Evolutionary conservation across 148 eudicot species (phyloP).

Genomic region (Silene uniflora): DNA sequence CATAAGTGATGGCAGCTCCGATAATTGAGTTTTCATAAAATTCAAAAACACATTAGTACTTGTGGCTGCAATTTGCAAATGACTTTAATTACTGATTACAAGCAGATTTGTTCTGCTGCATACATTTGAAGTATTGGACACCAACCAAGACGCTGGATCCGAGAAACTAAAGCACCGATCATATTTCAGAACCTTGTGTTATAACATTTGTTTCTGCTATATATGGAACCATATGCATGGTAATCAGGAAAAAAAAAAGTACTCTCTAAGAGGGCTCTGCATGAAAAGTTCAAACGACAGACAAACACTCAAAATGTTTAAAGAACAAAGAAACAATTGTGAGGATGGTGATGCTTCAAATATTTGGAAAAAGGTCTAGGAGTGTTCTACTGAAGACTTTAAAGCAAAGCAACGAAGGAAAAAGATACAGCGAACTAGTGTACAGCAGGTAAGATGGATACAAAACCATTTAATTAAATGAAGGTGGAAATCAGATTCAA

Average conservation of each 20-base stretch:
- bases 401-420: background rate
- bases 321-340: background rate
- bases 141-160: background rate
- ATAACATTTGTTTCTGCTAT: background rate
- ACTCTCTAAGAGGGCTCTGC: background rate
- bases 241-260: background rate
- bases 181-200: background rate
- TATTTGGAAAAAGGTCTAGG: background rate
- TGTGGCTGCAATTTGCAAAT: background rate
- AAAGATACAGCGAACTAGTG: background rate
- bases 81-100: background rate
- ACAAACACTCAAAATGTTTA: background rate
- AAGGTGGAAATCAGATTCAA: background rate
- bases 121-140: background rate
- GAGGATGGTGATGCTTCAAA: background rate
- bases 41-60: background rate
- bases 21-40: background rate
- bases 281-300: background rate
- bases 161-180: background rate
- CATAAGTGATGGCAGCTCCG: background rate
- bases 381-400: background rate
- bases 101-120: background rate
- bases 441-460: background rate
- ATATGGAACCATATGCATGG: background rate
- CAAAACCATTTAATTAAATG: background rate